phyloP scores from a whole-genome alignment of 805 yeast species.

The Spathaspora arborariae region DNA sequence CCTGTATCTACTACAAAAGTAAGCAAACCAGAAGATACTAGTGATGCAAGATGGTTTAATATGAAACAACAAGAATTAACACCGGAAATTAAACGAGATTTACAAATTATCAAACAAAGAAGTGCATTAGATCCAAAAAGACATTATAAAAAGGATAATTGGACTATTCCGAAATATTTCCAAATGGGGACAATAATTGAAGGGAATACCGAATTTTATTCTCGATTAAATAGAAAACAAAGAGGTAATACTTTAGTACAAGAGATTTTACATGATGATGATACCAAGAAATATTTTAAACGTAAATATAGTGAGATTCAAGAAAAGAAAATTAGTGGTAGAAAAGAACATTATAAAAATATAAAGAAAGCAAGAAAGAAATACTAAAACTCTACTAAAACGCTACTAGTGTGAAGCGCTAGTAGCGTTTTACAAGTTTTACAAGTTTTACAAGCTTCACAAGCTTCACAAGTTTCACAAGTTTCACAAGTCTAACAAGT shows the following conservation, averaged over 20 bases:
- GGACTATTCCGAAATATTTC: constrained; percentile 74
- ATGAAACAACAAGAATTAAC: constrained; percentile 76
- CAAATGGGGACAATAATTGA: constrained; percentile 87
- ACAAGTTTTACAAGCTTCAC: too few relatives aligned
- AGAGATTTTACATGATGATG: constrained; percentile 73
- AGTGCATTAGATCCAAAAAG: constrained; percentile 93
- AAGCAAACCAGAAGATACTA: constrained; percentile 10
- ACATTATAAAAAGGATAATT: constrained; percentile 84
- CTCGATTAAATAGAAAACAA: constrained; percentile 63
- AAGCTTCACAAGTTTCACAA: too few relatives aligned
- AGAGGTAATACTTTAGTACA: constrained; percentile 78
- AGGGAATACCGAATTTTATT: constrained; percentile 73
- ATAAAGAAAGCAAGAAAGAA: constrained; percentile 57
- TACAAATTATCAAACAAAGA: constrained; percentile 77
- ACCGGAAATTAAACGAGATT: constrained; percentile 67
- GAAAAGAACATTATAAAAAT: constrained; percentile 62
- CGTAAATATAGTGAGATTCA: constrained; percentile 82
- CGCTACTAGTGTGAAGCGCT: too few relatives aligned
- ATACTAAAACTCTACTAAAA: constrained; percentile 26
- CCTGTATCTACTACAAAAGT: constrained; percentile 24
- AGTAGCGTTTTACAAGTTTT: too few relatives aligned
- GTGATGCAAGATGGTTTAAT: constrained; percentile 64
- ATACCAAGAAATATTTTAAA: constrained; percentile 73
- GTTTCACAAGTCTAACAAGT: too few relatives aligned
- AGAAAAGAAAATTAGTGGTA: constrained; percentile 55